A percentile compares a stretch with the other conserved stretches of the same genome.
Conservation (phyloP, 768 basidiomycete species). For the Amanita muscaria region DNA sequence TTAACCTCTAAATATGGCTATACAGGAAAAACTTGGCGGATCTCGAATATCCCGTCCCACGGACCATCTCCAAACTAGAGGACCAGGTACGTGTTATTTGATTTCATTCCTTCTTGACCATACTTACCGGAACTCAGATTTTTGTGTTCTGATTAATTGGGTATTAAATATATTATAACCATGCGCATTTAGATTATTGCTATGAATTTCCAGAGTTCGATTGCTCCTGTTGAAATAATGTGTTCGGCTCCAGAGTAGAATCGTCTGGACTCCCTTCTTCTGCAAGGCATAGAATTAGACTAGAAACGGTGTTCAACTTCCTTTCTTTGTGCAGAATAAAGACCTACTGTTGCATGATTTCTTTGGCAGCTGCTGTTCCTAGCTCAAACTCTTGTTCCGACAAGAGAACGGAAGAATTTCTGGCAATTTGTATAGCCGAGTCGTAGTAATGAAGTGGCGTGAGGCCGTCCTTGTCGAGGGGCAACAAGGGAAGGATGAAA, state of each 20-base stretch:
- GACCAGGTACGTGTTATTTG: slow-evolving; percentile 52
- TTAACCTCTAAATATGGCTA: slow-evolving; percentile 6
- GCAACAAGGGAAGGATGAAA: slow-evolving; percentile 59
- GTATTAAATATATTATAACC: too few species aligned
- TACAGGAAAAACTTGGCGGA: slow-evolving; percentile 80
- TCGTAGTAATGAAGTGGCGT: slow-evolving; percentile 71
- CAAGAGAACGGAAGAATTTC: slow-evolving; percentile 50
- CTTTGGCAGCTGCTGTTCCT: slow-evolving; percentile 52
- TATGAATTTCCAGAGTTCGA: background rate
- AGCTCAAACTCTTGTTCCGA: slow-evolving; percentile 58
- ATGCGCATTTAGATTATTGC: too few species aligned
- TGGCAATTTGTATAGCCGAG: slow-evolving; percentile 63
- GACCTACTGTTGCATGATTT: slow-evolving; percentile 54
- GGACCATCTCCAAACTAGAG: slow-evolving; percentile 85
- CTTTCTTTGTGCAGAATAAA: background rate
- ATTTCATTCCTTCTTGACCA: slow-evolving; percentile 8
- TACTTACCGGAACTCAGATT: slow-evolving; percentile 21
- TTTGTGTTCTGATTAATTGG: slow-evolving; percentile 26
- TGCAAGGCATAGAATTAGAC: slow-evolving; percentile 4
- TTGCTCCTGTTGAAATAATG: background rate
- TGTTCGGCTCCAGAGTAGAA: background rate
- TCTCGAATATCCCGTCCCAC: slow-evolving; percentile 80
- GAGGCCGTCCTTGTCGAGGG: slow-evolving; percentile 51
- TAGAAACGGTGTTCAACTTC: background rate
- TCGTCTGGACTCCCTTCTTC: slow-evolving; percentile 3